A percentile compares a stretch with the other conserved stretches of the same genome.
Conservation (phyloP, 1,284 basidiomycete species). For the Apiotrichum sp. region DNA sequence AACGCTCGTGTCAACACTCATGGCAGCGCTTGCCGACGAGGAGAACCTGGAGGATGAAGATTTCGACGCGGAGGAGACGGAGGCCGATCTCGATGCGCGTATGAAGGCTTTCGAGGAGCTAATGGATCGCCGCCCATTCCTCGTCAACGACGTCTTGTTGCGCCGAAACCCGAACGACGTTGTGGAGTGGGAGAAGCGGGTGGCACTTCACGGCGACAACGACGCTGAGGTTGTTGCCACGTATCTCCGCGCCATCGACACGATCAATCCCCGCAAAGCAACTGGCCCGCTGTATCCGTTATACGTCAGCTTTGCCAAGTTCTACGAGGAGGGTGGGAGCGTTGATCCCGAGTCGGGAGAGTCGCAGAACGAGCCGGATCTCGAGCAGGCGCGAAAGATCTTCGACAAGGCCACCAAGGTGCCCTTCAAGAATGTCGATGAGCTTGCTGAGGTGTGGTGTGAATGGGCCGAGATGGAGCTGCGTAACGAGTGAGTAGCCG, state of each 20-base stretch:
- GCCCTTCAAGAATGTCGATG: constrained; percentile 92
- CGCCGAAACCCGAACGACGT: constrained; percentile 96
- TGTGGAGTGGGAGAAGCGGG: constrained; percentile 97
- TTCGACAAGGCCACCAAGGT: constrained; percentile 87
- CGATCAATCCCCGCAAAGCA: constrained; percentile 81
- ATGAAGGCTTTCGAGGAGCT: constrained; percentile 93
- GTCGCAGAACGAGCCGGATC: constrained; percentile 62
- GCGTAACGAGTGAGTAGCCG: constrained; percentile 68
- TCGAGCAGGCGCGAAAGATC: constrained; percentile 82
- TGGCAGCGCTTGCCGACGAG: constrained; percentile 67
- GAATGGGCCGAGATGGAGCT: constrained; percentile 99
- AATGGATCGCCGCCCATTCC: constrained; percentile 92
- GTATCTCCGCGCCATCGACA: constrained; percentile 82
- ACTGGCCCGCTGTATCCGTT: constrained; percentile 86
- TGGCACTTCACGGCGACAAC: constrained; percentile 87
- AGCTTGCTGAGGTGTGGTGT: constrained; percentile 97
- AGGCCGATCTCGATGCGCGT: constrained; percentile 75
- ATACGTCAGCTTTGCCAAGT: constrained; percentile 93
- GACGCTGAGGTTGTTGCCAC: constrained; percentile 93
- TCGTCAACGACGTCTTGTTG: constrained; percentile 91
- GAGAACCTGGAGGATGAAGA: constrained; percentile 61
- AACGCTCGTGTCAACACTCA: constrained; percentile 81
- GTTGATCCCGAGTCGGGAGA: constrained; percentile 53
- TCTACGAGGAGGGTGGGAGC: constrained; percentile 92
- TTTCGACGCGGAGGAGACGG: constrained; percentile 65